phyloP scores from a whole-genome alignment of 805 yeast species.

The Metschnikowia rubicola region DNA sequence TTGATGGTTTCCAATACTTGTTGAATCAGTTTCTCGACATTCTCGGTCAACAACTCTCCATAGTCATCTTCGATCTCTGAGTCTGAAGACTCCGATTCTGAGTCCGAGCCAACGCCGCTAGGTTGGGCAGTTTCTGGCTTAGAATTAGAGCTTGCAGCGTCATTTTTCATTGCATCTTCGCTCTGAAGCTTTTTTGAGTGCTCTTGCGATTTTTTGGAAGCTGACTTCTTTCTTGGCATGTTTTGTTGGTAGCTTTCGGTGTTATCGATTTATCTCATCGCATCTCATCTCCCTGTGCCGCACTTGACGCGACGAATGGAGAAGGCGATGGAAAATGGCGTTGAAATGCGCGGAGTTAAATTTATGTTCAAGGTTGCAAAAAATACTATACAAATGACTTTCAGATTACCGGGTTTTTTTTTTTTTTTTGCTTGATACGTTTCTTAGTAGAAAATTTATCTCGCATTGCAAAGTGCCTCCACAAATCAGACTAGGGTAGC shows the following conservation, averaged over 20 bases:
- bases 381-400: too few species aligned
- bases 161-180: too few species aligned
- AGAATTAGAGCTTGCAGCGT: too few species aligned
- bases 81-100: slow-evolving; percentile 34
- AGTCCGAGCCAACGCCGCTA: slow-evolving; percentile 25
- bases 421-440: too few species aligned
- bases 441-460: too few species aligned
- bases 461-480: too few species aligned
- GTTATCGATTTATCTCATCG: slow-evolving; percentile 11
- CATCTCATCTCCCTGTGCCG: neutral
- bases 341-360: neutral
- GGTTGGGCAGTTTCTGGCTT: slow-evolving; percentile 21
- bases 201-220: slow-evolving; percentile 65
- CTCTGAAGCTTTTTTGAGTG: slow-evolving; percentile 16
- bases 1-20: slow-evolving; percentile 70
- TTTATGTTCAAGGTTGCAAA: too few species aligned
- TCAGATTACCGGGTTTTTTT: too few species aligned
- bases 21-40: slow-evolving; percentile 75
- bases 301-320: neutral
- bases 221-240: slow-evolving; percentile 89
- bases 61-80: slow-evolving; percentile 84
- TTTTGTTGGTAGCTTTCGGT: neutral
- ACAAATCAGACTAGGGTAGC: too few species aligned
- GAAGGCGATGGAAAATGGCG: neutral
- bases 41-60: slow-evolving; percentile 84